A percentile compares a stretch with the other conserved stretches of the same genome.
phyloP scores from a whole-genome alignment of 192 early-diverging fungal genomes.

The Coemansia sp. region DNA sequence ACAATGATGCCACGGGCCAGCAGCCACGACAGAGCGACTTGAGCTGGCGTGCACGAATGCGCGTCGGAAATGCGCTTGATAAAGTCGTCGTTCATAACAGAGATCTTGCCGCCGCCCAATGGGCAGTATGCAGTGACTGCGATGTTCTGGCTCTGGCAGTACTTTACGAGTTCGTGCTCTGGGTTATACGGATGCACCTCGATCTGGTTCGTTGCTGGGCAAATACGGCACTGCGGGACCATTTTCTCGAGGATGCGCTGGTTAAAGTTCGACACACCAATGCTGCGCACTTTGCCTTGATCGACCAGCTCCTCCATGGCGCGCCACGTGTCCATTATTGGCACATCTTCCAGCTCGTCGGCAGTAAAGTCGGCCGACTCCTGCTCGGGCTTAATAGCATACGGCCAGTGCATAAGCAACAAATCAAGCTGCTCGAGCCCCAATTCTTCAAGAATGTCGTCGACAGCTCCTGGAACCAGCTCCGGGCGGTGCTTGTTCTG shows the following conservation, averaged over 20 bases:
- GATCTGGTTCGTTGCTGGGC: slow-evolving; percentile 84
- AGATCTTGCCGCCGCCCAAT: slow-evolving; percentile 58
- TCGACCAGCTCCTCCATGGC: slow-evolving; percentile 79
- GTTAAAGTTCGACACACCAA: slow-evolving; percentile 87
- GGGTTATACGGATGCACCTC: slow-evolving; percentile 76
- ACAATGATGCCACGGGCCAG: slow-evolving; percentile 71
- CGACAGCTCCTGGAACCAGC: slow-evolving; percentile 61
- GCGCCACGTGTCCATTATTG: slow-evolving; percentile 72
- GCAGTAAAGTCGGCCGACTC: slow-evolving; percentile 32
- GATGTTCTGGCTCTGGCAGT: slow-evolving; percentile 68
- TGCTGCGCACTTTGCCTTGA: slow-evolving; percentile 67
- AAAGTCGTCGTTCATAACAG: slow-evolving; percentile 47
- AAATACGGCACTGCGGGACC: slow-evolving; percentile 61
- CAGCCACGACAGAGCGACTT: slow-evolving; percentile 76
- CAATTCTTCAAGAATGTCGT: slow-evolving; percentile 67
- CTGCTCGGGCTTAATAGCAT: slow-evolving; percentile 57
- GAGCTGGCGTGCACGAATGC: slow-evolving; percentile 64
- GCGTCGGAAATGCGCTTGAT: slow-evolving; percentile 69
- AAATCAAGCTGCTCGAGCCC: slow-evolving; percentile 76
- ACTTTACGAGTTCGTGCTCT: slow-evolving; percentile 69
- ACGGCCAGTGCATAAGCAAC: slow-evolving; percentile 85
- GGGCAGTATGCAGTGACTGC: slow-evolving; percentile 82
- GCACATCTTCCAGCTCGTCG: slow-evolving; percentile 51
- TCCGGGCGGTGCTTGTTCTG: slow-evolving; percentile 65
- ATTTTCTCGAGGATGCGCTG: slow-evolving; percentile 65